Evolutionary conservation across 2,329 filamentous ascomycete species (phyloP).

Genomic region (Talaromyces sp.): DNA sequence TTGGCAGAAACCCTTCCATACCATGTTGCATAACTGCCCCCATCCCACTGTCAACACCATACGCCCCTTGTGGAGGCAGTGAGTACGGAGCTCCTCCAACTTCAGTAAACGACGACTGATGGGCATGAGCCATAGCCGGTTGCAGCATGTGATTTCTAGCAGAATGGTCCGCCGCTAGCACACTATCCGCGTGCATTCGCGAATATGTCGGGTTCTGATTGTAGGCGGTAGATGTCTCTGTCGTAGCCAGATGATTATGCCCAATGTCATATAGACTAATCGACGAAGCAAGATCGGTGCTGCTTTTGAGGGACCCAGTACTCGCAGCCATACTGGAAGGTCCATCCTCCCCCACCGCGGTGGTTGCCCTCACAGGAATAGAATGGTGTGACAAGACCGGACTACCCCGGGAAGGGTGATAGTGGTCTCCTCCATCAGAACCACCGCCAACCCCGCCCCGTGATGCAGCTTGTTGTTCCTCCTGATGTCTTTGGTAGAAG

Average conservation of each 20-base stretch:
- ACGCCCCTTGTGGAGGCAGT: neutral
- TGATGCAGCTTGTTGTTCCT: constrained; percentile 47
- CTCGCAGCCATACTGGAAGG: constrained; percentile 11
- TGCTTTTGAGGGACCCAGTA: constrained; percentile 8
- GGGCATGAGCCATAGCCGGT: constrained; percentile 26
- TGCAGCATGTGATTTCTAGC: constrained; percentile 46
- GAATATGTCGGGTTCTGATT: neutral
- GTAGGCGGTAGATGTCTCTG: constrained; percentile 2
- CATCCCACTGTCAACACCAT: constrained; percentile 53
- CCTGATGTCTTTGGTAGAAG: constrained; percentile 86
- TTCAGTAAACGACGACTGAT: neutral
- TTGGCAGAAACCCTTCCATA: constrained; percentile 60
- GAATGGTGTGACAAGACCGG: constrained; percentile 14
- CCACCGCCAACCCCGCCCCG: constrained; percentile 23
- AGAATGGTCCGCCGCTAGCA: constrained; percentile 11
- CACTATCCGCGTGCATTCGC: constrained; percentile 8
- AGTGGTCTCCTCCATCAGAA: constrained; percentile 1
- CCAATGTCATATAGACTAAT: constrained; percentile 5
- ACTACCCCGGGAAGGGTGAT: constrained; percentile 32
- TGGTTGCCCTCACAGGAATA: neutral
- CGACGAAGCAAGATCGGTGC: constrained; percentile 7
- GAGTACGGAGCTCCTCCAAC: neutral
- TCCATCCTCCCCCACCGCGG: neutral
- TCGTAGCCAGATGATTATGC: neutral
- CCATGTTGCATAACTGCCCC: constrained; percentile 59